Percentiles rank a stretch among this genome's conserved stretches.
phyloP scores from a whole-genome alignment of 2,329 filamentous ascomycete species.

The Tolypocladium tropicale region DNA sequence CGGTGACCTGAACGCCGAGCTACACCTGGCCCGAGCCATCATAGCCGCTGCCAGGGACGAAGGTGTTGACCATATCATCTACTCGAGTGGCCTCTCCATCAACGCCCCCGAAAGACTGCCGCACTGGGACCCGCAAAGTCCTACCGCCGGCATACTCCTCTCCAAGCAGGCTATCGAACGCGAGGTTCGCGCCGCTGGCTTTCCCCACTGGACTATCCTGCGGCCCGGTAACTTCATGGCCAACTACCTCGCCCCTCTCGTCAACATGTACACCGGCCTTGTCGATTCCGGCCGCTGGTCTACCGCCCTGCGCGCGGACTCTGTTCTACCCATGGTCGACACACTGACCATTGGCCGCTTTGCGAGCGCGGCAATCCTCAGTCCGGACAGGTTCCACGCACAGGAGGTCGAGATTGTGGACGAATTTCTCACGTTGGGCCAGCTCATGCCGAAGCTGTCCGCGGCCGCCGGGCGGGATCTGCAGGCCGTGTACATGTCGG shows the following conservation, averaged over 20 bases:
- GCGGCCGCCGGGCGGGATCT: slow-evolving; percentile 23
- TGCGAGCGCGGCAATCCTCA: slow-evolving; percentile 29
- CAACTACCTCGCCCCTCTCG: slow-evolving; percentile 34
- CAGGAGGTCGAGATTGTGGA: slow-evolving; percentile 29
- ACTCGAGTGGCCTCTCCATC: slow-evolving; percentile 21
- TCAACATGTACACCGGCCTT: slow-evolving; percentile 28
- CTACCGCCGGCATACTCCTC: slow-evolving; percentile 18
- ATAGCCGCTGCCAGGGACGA: slow-evolving; percentile 25
- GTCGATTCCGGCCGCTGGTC: slow-evolving; percentile 25
- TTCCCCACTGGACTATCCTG: slow-evolving; percentile 36
- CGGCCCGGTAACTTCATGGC: slow-evolving; percentile 41
- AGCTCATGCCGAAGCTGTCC: slow-evolving; percentile 26
- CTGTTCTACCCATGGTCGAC: slow-evolving; percentile 31
- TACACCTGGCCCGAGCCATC: slow-evolving; percentile 17
- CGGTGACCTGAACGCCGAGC: slow-evolving; percentile 17
- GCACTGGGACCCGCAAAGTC: slow-evolving; percentile 14
- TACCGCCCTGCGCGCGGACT: slow-evolving; percentile 23
- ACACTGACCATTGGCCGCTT: slow-evolving; percentile 36
- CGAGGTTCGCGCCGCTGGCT: slow-evolving; percentile 22
- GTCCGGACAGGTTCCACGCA: slow-evolving; percentile 28
- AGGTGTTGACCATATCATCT: slow-evolving; percentile 26
- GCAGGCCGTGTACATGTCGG: slow-evolving; percentile 24
- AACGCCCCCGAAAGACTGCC: slow-evolving; percentile 16
- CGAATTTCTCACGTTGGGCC: slow-evolving; percentile 24
- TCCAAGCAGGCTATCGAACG: slow-evolving; percentile 33